These are phyloP conservation scores for Lumnitzera littorea DNA, from an alignment of 345 rosid genomes.

Conservation along the genomic window DNA sequence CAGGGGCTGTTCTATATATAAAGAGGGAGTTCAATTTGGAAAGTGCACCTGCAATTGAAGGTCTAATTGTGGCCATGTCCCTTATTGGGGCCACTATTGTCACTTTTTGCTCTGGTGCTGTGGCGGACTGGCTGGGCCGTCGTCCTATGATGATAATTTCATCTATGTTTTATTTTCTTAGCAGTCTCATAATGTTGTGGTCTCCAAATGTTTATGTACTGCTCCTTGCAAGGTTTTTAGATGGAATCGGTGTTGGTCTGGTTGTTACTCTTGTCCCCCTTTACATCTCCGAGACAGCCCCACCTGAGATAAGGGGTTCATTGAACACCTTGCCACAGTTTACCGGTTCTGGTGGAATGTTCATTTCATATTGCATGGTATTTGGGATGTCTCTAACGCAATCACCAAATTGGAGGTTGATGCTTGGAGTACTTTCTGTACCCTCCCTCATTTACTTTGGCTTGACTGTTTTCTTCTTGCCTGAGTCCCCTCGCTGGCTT, in stretches of 20 bases:
- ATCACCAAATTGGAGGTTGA: slow-evolving; percentile 16
- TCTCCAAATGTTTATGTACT: slow-evolving; percentile 15
- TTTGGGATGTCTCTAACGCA: slow-evolving; percentile 16
- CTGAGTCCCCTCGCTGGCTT: slow-evolving; percentile 21
- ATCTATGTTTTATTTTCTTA: slow-evolving; percentile 13
- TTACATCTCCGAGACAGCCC: slow-evolving; percentile 20
- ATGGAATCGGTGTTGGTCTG: slow-evolving; percentile 19
- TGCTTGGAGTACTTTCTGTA: slow-evolving; percentile 17
- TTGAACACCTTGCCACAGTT: slow-evolving; percentile 18
- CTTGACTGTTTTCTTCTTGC: slow-evolving; percentile 13
- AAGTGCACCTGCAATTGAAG: slow-evolving; percentile 13
- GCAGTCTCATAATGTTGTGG: slow-evolving; percentile 18
- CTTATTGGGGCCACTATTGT: slow-evolving; percentile 18
- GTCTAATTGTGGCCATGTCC: slow-evolving; percentile 19
- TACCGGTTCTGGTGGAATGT: slow-evolving; percentile 17
- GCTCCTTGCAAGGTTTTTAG: slow-evolving; percentile 17
- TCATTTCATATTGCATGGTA: slow-evolving; percentile 18
- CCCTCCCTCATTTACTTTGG: slow-evolving; percentile 13
- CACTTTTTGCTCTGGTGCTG: slow-evolving; percentile 17
- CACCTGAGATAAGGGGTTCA: slow-evolving; percentile 21
- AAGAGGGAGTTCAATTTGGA: slow-evolving; percentile 21
- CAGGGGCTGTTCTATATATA: slow-evolving; percentile 19
- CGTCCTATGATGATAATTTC: slow-evolving; percentile 17
- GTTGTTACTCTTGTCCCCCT: slow-evolving; percentile 16
- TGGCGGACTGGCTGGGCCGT: slow-evolving; percentile 16